Evolutionary conservation across 768 basidiomycete species (phyloP).

Genomic region (Pleurotus djamor): DNA sequence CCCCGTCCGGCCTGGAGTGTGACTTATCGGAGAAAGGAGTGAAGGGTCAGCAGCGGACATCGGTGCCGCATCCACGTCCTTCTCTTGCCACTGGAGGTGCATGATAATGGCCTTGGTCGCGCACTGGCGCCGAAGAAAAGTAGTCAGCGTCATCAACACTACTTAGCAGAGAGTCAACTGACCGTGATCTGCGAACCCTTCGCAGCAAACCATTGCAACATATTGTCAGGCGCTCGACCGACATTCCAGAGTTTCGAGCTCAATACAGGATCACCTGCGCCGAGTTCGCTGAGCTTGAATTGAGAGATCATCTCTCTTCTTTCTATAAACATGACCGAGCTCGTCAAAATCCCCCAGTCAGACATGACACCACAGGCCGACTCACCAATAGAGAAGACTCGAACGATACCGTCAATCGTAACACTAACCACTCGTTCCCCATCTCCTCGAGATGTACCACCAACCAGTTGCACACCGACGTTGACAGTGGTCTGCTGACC

Average conservation of each 20-base stretch:
- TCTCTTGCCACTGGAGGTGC: slow-evolving; percentile 85
- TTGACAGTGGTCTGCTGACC: slow-evolving; percentile 93
- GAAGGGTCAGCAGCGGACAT: slow-evolving; percentile 5
- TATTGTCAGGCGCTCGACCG: slow-evolving; percentile 80
- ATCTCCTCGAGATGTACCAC: slow-evolving; percentile 35
- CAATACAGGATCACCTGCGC: slow-evolving; percentile 61
- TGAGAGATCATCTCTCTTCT: slow-evolving; percentile 90
- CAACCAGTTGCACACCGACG: slow-evolving; percentile 78
- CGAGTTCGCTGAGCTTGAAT: slow-evolving; percentile 82
- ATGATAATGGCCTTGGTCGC: slow-evolving; percentile 86
- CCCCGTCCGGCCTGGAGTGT: neutral
- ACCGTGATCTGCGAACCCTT: slow-evolving; percentile 91
- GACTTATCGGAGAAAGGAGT: slow-evolving; percentile 18
- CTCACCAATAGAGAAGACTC: slow-evolving; percentile 90
- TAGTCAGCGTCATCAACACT: neutral
- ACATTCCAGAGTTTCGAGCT: slow-evolving; percentile 73
- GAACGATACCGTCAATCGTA: slow-evolving; percentile 88
- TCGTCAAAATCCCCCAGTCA: neutral
- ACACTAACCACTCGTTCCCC: slow-evolving; percentile 88
- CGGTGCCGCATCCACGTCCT: slow-evolving; percentile 26
- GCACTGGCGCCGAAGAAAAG: slow-evolving; percentile 44
- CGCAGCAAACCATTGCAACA: slow-evolving; percentile 94
- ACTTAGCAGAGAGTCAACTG: slow-evolving; percentile 17
- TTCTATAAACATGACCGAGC: slow-evolving; percentile 20
- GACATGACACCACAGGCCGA: slow-evolving; percentile 9